phyloP scores from a whole-genome alignment of 176 grass and related monocot species.

The Ananas comosus region DNA sequence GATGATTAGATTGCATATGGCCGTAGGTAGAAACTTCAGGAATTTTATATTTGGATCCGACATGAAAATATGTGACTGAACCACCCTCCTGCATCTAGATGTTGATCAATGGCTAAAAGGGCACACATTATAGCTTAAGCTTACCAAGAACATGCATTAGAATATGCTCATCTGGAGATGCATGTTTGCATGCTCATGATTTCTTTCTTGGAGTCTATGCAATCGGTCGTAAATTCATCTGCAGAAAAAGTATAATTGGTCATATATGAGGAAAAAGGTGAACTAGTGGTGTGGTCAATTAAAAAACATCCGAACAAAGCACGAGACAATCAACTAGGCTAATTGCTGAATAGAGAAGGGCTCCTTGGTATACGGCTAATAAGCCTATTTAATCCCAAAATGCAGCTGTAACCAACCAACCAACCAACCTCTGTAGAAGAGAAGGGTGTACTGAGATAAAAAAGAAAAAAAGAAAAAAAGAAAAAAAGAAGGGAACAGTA shows the following conservation, averaged over 20 bases:
- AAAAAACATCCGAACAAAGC: background rate
- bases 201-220: slow-evolving; percentile 1
- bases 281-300: no score
- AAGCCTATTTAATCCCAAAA: background rate
- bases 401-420: slow-evolving; percentile 13
- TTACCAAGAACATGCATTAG: background rate
- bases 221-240: no score
- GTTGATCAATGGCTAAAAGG: background rate
- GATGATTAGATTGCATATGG: no score
- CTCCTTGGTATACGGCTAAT: background rate
- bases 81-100: background rate
- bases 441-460: background rate
- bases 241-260: no score
- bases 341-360: background rate
- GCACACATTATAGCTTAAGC: no score
- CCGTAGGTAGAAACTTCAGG: no score
- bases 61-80: background rate
- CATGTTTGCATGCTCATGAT: background rate
- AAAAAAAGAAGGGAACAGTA: background rate
- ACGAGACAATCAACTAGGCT: background rate
- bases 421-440: background rate
- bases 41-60: background rate
- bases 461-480: no score
- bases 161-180: background rate
- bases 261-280: no score